These are phyloP conservation scores for Colletotrichum filicis DNA, from an alignment of 2,329 filamentous ascomycete genomes.

Conservation along the genomic window DNA sequence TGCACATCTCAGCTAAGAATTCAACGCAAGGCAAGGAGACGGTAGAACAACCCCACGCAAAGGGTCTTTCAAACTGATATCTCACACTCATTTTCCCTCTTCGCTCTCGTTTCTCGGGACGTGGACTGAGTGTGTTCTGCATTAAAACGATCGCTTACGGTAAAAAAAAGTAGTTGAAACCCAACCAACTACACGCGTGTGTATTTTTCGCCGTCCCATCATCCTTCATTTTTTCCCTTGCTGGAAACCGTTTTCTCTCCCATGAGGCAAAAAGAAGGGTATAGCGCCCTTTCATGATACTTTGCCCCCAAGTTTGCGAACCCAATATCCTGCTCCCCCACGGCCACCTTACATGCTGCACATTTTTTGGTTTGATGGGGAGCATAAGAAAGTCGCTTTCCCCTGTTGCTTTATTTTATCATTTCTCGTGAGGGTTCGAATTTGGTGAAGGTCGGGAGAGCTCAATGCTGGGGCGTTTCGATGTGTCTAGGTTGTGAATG, in stretches of 20 bases:
- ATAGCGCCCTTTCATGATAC: constrained; percentile 21
- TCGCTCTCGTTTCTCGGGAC: background rate
- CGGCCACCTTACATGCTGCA: constrained; percentile 27
- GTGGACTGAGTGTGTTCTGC: constrained; percentile 6
- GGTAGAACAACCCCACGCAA: background rate
- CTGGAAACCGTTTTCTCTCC: background rate
- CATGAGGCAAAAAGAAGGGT: constrained; percentile 14
- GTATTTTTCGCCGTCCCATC: constrained; percentile 23
- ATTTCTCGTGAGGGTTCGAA: constrained; percentile 32
- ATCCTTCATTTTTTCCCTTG: constrained; percentile 8
- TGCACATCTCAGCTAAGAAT: background rate
- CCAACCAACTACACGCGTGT: constrained; percentile 27
- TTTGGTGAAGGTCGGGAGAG: constrained; percentile 13
- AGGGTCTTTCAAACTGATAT: background rate
- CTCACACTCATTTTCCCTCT: constrained; percentile 4
- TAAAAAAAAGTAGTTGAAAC: constrained; percentile 25
- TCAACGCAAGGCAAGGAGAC: background rate
- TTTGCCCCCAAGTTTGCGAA: constrained; percentile 5
- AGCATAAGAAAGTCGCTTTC: constrained; percentile 5
- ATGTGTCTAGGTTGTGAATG: constrained; percentile 26
- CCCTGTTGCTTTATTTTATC: constrained; percentile 9
- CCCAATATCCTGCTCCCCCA: constrained; percentile 13
- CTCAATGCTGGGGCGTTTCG: constrained; percentile 19
- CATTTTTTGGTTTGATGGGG: constrained; percentile 23
- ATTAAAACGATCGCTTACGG: constrained; percentile 35